Base-by-base conservation (phyloP, 1,139 yeast genomes). In the Saccharomyces hybrid region DNA sequence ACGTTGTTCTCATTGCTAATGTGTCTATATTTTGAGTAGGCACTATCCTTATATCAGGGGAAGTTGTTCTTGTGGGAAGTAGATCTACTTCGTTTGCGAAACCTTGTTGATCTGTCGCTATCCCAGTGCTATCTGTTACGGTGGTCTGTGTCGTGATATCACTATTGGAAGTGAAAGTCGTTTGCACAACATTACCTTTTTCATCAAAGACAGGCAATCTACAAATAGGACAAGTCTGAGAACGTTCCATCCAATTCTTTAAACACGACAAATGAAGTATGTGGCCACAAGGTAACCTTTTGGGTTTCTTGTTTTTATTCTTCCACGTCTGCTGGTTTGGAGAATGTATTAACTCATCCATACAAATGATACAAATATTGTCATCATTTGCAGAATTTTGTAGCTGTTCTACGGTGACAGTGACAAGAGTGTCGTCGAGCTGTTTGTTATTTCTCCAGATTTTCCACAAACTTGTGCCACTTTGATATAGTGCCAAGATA, bases 201-300 rank as follows among this genome's bases (percentile, higher is more conserved):
- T 60, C 63, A 50, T 64, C 69, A 56, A 78, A 75, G 2, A 90
- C 96, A n/a, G 85, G 81, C 20, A 85, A 75, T 61, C 97, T 78
- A 70, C 98, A 93, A 55, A 91, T 82, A 0, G 99, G 99, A 73
- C 99, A 93, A 30, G 83, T 81, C 63, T 86, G 95, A 0, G 97
- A 88, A 60, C 96, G 78, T 65, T 88, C 96, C 61, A 93, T 75
- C 99, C 99, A 93, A 62, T 88, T 87, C 66, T 88, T 87, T 59
- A 93, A 77, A 70, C 99, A 93, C 2, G 96, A 93, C 73, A 86
- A 75, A 69, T 93, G 99, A 57, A 93, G 77, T 54, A 89, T 85
- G 70, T 93, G 99, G 20, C 88, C 86, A 74, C 99, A 93, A 1
- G 76, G 77, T 54, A 93, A 75, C 64, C 79, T 86, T 69, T 89